Percentiles rank a stretch among this genome's conserved stretches.
These are phyloP conservation scores for Gliomastix tumulicola DNA, from an alignment of 2,329 filamentous ascomycete species.

Conservation along the genomic window DNA sequence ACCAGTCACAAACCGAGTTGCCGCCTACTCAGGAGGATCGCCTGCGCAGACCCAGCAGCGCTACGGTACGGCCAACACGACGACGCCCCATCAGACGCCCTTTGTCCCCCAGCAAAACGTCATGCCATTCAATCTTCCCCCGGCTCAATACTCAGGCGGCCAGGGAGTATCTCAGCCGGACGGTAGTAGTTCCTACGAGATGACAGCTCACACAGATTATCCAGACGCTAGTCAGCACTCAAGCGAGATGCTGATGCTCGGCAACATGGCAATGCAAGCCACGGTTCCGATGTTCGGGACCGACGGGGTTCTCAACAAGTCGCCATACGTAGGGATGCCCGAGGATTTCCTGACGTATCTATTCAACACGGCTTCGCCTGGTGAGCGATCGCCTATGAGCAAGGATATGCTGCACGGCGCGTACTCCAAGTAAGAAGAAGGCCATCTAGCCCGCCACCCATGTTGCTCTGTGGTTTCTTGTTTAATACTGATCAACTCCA, in stretches of 20 bases:
- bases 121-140: conserved; percentile 54
- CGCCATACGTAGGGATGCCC: conserved; percentile 74
- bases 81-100: conserved; percentile 7
- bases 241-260: conserved; percentile 52
- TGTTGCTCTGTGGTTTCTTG: neutral
- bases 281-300: conserved; percentile 83
- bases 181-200: conserved; percentile 6
- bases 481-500: conserved; percentile 12
- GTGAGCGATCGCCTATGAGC: conserved; percentile 19
- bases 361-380: conserved; percentile 49
- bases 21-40: neutral
- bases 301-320: conserved; percentile 72
- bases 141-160: conserved; percentile 44
- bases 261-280: conserved; percentile 56
- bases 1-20: neutral
- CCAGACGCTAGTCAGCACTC: conserved; percentile 33
- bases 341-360: conserved; percentile 84
- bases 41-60: neutral
- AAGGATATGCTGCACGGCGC: conserved; percentile 35
- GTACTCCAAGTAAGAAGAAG: conserved; percentile 36
- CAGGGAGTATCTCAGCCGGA: conserved; percentile 20
- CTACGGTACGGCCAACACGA: neutral
- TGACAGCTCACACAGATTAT: conserved; percentile 32
- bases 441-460: too few species aligned
- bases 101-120: conserved; percentile 58